Conservation (phyloP, 208 protist species). For the Lotmaria passim region DNA sequence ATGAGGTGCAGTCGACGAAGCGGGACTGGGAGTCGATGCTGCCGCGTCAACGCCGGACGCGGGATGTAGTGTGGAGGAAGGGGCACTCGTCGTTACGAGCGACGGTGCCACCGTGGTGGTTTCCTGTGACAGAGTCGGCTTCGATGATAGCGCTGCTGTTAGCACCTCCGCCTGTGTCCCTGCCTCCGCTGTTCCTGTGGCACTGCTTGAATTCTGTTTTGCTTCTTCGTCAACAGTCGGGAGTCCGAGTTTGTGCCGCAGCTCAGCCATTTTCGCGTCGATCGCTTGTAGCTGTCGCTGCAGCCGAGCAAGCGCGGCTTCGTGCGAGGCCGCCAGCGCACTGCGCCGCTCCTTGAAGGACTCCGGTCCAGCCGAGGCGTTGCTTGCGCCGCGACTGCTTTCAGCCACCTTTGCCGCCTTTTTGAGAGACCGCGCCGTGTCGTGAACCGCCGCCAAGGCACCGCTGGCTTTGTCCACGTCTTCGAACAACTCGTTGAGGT, state of each 20-base stretch:
- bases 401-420: constrained; percentile 3
- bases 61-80: too few species aligned
- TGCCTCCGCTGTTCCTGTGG: too few species aligned
- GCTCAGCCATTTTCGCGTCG: constrained; percentile 13
- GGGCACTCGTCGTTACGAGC: not conserved
- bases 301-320: not conserved
- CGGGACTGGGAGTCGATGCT: not conserved
- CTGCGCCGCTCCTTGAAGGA: constrained; percentile 1
- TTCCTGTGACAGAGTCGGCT: too few species aligned
- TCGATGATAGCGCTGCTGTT: too few species aligned
- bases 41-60: not conserved
- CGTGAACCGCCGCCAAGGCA: constrained; percentile 24
- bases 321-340: constrained; percentile 6
- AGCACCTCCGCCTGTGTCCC: not conserved
- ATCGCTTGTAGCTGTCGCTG: constrained; percentile 8
- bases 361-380: not conserved
- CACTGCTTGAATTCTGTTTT: not conserved
- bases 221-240: not conserved
- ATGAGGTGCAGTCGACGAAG: not conserved
- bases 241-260: not conserved
- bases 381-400: constrained; percentile 1
- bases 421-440: constrained; percentile 1
- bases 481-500: constrained; percentile 6
- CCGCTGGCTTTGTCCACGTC: constrained; percentile 11
- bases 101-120: too few species aligned